These are phyloP conservation scores for Phialocephala sp. DNA, from an alignment of 2,329 filamentous ascomycete genomes.

Conservation along the genomic window DNA sequence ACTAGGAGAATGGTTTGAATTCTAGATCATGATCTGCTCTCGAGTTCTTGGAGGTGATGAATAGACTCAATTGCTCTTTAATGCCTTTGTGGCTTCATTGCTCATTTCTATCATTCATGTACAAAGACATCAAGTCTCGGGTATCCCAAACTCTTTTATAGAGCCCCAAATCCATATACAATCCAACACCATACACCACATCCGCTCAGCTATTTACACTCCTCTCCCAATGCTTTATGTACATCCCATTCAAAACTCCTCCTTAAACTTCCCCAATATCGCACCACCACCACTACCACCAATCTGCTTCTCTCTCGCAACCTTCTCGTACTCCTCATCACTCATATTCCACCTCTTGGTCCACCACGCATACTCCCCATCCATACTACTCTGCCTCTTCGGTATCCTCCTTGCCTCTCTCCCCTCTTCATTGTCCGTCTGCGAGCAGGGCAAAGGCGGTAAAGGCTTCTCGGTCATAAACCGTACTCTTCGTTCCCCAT, in stretches of 20 bases:
- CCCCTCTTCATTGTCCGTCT: not conserved
- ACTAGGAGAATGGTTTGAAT: not conserved
- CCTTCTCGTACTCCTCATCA: constrained; percentile 4
- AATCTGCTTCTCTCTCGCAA: constrained; percentile 6
- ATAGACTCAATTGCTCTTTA: too few species aligned
- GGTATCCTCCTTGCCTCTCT: not conserved
- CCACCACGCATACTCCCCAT: constrained; percentile 23
- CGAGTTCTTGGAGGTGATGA: too few species aligned
- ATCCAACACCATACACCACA: not conserved
- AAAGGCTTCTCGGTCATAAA: constrained; percentile 28
- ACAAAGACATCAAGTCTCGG: not conserved
- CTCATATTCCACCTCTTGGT: constrained; percentile 10
- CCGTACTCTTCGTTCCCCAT: constrained; percentile 18
- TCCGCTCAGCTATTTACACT: not conserved
- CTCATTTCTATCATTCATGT: not conserved
- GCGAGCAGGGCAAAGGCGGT: constrained; percentile 15
- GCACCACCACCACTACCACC: not conserved
- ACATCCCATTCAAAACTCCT: not conserved
- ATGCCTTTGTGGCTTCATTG: constrained; percentile 2
- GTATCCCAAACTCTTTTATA: not conserved
- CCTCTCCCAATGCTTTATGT: not conserved
- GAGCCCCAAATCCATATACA: not conserved
- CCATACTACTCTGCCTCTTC: constrained; percentile 10
- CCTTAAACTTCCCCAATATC: not conserved
- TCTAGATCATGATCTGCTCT: not conserved